Conservation (phyloP, 257 asterid genomes). For the Solanum neorickii region DNA sequence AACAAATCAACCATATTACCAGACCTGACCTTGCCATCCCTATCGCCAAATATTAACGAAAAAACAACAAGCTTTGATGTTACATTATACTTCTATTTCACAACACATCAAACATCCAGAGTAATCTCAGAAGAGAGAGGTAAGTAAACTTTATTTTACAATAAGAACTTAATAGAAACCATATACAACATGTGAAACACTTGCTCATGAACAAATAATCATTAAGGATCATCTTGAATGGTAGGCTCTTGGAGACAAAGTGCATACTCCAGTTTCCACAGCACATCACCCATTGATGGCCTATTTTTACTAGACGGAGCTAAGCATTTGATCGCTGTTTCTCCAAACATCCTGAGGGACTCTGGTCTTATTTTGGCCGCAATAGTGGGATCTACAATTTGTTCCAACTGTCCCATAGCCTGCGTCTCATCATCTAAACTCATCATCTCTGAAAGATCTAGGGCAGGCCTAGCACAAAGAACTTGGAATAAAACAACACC, state of each 20-base stretch:
- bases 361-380: accelerated
- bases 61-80: neutral
- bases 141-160: no score
- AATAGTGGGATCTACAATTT: neutral
- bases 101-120: no score
- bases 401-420: neutral
- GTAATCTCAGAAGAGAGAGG: no score
- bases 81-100: neutral
- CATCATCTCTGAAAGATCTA: accelerated
- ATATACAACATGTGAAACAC: no score
- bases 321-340: neutral
- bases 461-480: neutral
- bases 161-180: no score
- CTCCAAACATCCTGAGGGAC: neutral
- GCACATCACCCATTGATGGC: neutral
- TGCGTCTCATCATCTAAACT: accelerated
- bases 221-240: neutral
- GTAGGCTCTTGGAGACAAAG: neutral
- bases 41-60: neutral
- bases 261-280: neutral
- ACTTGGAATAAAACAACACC: neutral
- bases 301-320: accelerated
- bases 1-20: neutral
- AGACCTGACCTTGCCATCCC: neutral
- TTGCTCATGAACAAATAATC: no score